phyloP scores from a whole-genome alignment of 768 basidiomycete genomes.

The Lentinula boryana region DNA sequence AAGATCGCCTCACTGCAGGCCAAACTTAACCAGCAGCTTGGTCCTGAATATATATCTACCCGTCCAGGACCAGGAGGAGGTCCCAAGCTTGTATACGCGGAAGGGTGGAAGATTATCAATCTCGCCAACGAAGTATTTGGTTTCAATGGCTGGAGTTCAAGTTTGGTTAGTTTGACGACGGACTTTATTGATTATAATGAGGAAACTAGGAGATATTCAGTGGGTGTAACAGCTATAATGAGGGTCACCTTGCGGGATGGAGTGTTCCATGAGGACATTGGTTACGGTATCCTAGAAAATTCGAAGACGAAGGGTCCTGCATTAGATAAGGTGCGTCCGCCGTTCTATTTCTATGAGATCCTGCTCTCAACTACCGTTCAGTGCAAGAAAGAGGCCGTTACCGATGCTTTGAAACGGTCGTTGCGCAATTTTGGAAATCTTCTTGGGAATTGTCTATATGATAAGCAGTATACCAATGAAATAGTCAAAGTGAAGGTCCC shows the following conservation, averaged over 20 bases:
- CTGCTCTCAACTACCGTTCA: conserved; percentile 23
- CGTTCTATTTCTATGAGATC: neutral
- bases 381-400: conserved; percentile 99
- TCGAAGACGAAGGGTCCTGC: conserved; percentile 78
- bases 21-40: conserved; percentile 82
- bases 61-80: conserved; percentile 86
- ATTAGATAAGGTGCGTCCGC: conserved; percentile 75
- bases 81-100: conserved; percentile 86
- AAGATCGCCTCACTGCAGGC: conserved; percentile 71
- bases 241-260: conserved; percentile 87
- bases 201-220: conserved; percentile 56
- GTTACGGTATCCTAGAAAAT: conserved; percentile 86
- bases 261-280: conserved; percentile 87
- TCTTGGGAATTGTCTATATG: conserved; percentile 96
- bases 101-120: conserved; percentile 98
- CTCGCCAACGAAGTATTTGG: conserved; percentile 98
- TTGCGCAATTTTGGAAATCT: conserved; percentile 91
- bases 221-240: conserved; percentile 81
- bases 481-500: conserved; percentile 83
- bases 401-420: conserved; percentile 89
- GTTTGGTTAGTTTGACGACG: conserved; percentile 63
- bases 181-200: conserved; percentile 76
- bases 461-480: conserved; percentile 83
- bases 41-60: conserved; percentile 90
- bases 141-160: conserved; percentile 94